Evolutionary conservation across 768 basidiomycete species (phyloP).

Genomic region (Trametes villosa): DNA sequence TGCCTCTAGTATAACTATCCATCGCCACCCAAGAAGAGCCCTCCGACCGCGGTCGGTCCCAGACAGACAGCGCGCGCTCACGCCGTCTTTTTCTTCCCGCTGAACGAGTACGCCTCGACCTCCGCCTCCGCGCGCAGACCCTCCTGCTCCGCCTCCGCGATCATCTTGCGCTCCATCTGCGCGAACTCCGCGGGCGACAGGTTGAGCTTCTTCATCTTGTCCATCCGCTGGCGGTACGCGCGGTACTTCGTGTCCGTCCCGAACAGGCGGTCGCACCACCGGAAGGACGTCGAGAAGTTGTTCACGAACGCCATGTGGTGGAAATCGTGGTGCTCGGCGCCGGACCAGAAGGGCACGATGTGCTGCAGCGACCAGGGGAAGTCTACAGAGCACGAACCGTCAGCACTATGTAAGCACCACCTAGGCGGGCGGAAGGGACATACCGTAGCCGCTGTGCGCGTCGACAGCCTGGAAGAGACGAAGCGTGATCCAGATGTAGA

Average conservation of each 20-base stretch:
- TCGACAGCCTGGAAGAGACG: constrained; percentile 98
- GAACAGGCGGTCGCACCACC: constrained; percentile 88
- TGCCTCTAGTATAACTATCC: constrained; percentile 9
- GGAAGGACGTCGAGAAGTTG: constrained; percentile 93
- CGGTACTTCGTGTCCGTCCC: constrained; percentile 93
- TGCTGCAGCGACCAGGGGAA: constrained; percentile 98
- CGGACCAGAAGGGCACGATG: constrained; percentile 94
- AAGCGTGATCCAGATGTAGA: constrained; percentile 93
- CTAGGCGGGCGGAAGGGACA: constrained; percentile 29
- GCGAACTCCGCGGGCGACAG: constrained; percentile 56
- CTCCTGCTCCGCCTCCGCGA: constrained; percentile 74
- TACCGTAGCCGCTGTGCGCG: constrained; percentile 95
- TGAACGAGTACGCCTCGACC: constrained; percentile 37
- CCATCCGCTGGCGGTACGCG: constrained; percentile 71
- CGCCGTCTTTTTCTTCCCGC: constrained; percentile 28
- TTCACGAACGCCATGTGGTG: constrained; percentile 97
- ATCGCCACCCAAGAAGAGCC: neutral
- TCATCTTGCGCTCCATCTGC: constrained; percentile 61
- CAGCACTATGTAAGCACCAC: neutral
- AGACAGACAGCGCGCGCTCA: constrained; percentile 8
- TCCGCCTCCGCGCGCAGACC: constrained; percentile 68
- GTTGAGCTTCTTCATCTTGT: constrained; percentile 54
- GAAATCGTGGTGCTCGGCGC: constrained; percentile 97
- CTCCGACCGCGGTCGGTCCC: neutral
- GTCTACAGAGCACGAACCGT: constrained; percentile 47